A percentile compares a stretch with the other conserved stretches of the same genome.
phyloP scores from a whole-genome alignment of 148 eudicot genomes.

The Oxyria digyna region DNA sequence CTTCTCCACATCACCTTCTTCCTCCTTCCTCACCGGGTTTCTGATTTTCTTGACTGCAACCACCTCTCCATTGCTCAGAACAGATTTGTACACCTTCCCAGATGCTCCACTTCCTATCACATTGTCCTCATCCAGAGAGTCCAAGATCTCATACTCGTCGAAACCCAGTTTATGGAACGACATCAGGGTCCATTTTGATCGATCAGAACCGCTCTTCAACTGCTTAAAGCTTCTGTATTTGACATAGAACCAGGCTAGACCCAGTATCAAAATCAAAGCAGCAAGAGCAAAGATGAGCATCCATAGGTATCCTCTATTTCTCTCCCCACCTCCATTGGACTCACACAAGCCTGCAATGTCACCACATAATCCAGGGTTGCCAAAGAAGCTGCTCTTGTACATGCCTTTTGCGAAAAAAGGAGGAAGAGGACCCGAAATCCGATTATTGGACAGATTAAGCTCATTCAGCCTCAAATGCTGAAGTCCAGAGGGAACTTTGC shows the following conservation, averaged over 20 bases:
- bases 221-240: conserved; percentile 41
- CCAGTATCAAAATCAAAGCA: conserved; percentile 38
- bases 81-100: conserved; percentile 81
- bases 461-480: conserved; percentile 69
- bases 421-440: conserved; percentile 55
- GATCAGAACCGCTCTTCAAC: conserved; percentile 28
- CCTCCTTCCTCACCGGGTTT: conserved; percentile 23
- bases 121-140: conserved; percentile 67
- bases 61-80: conserved; percentile 55
- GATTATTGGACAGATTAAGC: conserved; percentile 66
- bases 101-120: conserved; percentile 79
- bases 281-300: conserved; percentile 46
- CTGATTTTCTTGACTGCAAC: conserved; percentile 76
- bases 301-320: conserved; percentile 39
- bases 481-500: conserved; percentile 47
- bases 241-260: conserved; percentile 44
- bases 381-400: conserved; percentile 53
- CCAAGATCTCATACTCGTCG: conserved; percentile 65
- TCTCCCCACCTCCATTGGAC: conserved; percentile 11
- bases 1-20: conserved; percentile 28
- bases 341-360: conserved; percentile 53
- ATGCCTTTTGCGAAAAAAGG: conserved; percentile 40
- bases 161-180: conserved; percentile 86
- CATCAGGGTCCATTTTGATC: conserved; percentile 72
- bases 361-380: conserved; percentile 72